Percentiles rank a stretch among this genome's conserved stretches.
phyloP scores from a whole-genome alignment of 169 alveolate genomes.

The Cryptosporidium sp. region DNA sequence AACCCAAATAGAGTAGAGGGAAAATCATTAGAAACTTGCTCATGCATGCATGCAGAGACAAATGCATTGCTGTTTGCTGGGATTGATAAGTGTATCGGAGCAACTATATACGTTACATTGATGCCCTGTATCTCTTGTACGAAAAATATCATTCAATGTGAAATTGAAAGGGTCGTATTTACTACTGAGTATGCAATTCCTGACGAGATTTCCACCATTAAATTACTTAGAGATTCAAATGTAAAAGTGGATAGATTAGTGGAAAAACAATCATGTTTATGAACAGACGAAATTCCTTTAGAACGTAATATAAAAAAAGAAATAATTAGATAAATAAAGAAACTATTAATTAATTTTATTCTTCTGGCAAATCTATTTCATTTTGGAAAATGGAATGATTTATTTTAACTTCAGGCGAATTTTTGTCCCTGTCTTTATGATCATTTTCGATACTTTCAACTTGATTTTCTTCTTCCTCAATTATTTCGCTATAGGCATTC shows the following conservation, averaged over 20 bases:
- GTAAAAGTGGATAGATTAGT: slow-evolving; percentile 13
- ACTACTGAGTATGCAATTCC: slow-evolving; percentile 71
- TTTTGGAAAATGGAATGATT: slow-evolving; percentile 67
- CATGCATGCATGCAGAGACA: slow-evolving; percentile 90
- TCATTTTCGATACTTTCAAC: slow-evolving; percentile 1
- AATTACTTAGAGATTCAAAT: slow-evolving; percentile 29
- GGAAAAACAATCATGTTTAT: neutral
- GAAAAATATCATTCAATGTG: slow-evolving; percentile 84
- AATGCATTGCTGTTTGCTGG: slow-evolving; percentile 89
- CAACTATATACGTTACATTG: slow-evolving; percentile 82
- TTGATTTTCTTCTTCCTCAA: neutral
- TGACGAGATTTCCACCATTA: slow-evolving; percentile 10
- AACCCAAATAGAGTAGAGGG: slow-evolving; percentile 80
- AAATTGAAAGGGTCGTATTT: slow-evolving; percentile 81
- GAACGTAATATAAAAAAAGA: neutral
- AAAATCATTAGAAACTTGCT: slow-evolving; percentile 85
- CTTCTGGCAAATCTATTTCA: slow-evolving; percentile 69
- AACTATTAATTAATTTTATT: neutral
- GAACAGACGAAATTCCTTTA: neutral
- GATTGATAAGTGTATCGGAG: slow-evolving; percentile 76
- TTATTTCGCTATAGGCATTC: neutral
- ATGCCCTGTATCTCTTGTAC: slow-evolving; percentile 88
- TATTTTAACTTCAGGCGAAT: slow-evolving; percentile 29
- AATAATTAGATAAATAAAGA: neutral
- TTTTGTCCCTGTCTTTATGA: neutral